Percentiles rank a stretch among this genome's conserved stretches.
Conservation (phyloP, 257 asterid species). For the Solanum corneliomulleri region DNA sequence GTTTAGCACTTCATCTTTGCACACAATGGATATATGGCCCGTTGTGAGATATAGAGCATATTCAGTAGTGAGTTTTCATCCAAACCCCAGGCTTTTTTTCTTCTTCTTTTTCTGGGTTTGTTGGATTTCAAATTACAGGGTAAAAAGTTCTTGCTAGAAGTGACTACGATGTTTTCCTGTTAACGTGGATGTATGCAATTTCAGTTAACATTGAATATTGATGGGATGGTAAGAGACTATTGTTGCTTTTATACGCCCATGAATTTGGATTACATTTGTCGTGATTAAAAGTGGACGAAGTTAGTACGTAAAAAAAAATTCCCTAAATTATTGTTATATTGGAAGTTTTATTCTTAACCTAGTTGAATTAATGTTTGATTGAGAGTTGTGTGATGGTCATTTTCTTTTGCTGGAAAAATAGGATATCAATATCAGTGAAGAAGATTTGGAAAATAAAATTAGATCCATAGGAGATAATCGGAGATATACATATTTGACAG, state of each 20-base stretch:
- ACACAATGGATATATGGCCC: background rate
- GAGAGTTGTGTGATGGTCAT: background rate
- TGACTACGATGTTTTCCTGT: slow-evolving; percentile 4
- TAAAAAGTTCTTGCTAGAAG: background rate
- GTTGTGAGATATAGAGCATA: slow-evolving; percentile 20
- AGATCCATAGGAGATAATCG: background rate
- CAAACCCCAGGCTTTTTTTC: background rate
- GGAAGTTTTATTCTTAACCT: background rate
- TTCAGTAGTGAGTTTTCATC: slow-evolving; percentile 13
- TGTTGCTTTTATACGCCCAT: background rate
- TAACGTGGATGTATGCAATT: background rate
- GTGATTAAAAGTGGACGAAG: background rate
- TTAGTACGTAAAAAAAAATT: background rate
- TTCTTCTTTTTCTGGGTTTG: slow-evolving; percentile 5
- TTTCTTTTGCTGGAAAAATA: background rate
- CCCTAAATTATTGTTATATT: background rate
- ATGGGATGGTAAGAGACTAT: background rate
- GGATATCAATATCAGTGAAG: background rate
- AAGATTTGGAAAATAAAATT: background rate
- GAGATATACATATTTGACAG: background rate
- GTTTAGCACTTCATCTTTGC: background rate
- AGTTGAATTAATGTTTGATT: background rate
- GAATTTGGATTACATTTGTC: background rate
- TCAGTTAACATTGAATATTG: background rate
- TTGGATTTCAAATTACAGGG: slow-evolving; percentile 1